Evolutionary conservation across 768 basidiomycete genomes (phyloP), one percentile per base, ranked within the genome.

Genomic region (Collybia nuda): DNA sequence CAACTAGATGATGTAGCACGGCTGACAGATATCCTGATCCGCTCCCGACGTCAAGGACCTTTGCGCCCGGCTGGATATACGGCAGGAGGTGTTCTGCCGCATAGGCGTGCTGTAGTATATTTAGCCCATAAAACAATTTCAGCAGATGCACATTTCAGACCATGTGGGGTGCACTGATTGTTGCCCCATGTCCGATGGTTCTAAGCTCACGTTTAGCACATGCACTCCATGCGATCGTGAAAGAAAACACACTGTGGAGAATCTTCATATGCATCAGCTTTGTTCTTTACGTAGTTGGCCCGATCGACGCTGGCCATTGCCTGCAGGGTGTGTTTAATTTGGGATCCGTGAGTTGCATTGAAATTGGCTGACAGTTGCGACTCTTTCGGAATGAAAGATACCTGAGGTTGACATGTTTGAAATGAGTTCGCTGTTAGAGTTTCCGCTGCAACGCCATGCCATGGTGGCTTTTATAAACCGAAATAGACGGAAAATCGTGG

Each of bases 161-260:
- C 95, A 98, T 98, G 64, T 99, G 96, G 1, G 96, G 96, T 0
- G 96, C 96, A 35, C 89, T 92, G 54, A 99, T 98, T 0, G 96
- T 99, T 12, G 94, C 95, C 11, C 84, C 86, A 60, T 88, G 79
- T 2, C 90, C 88, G 45, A 94, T 93, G 32, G 26, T 21, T 40
- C 37, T 28, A 11, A 32, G 14, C 32, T 14, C 32, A 11, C 12
- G 32, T 32, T 32, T 11, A 32, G 32, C 32, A 11, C 32, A 32
- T 32, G 32, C 12, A 11, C 12, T 32, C 23, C 19, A 15, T 29
- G 5, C 24, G 11, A n/a, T 15, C 9, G 23, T 6, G 40, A 40
- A 42, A 42, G 41, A 43, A 37, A 64, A 69, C 66, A 58, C 64
- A 87, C 85, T 89, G 85, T 4, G 92, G 92, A 0, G 85, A 83